phyloP scores from a whole-genome alignment of 2,329 filamentous ascomycete genomes.

The Hypoxylon sp. region DNA sequence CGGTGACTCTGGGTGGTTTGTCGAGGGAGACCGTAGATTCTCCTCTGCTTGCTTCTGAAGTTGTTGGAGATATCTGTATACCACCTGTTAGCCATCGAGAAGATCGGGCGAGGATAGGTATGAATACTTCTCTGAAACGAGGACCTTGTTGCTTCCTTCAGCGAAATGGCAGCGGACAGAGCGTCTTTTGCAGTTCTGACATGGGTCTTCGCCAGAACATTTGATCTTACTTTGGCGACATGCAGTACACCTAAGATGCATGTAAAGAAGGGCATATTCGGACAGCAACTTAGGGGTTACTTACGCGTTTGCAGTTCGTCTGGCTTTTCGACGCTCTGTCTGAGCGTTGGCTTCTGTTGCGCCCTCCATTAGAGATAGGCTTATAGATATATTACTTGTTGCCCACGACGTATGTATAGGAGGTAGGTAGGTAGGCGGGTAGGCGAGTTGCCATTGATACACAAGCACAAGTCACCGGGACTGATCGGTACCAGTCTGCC shows the following conservation, averaged over 20 bases:
- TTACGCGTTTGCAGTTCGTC: slow-evolving; percentile 53
- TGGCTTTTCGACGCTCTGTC: slow-evolving; percentile 19
- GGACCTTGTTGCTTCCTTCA: slow-evolving; percentile 51
- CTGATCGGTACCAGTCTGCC: not conserved
- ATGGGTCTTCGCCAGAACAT: slow-evolving; percentile 56
- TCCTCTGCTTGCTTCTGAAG: slow-evolving; percentile 14
- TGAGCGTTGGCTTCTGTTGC: slow-evolving; percentile 8
- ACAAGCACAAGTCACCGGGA: not conserved
- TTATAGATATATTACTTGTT: not conserved
- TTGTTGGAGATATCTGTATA: slow-evolving; percentile 10
- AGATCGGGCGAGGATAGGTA: not conserved
- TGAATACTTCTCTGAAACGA: slow-evolving; percentile 54
- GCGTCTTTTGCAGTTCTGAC: slow-evolving; percentile 54
- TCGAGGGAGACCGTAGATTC: slow-evolving; percentile 1
- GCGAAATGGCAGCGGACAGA: slow-evolving; percentile 53
- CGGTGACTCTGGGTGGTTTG: slow-evolving; percentile 2
- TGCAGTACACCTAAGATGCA: slow-evolving; percentile 48
- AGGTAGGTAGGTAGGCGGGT: not conserved
- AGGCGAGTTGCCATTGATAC: too few relatives aligned
- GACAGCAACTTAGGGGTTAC: not conserved
- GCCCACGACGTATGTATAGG: not conserved
- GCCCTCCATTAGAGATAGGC: not conserved
- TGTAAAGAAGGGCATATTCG: not conserved
- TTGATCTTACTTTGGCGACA: slow-evolving; percentile 57
- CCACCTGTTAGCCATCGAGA: not conserved